Percentiles rank a stretch among this genome's conserved stretches.
These are phyloP conservation scores for Candida silvicultrix DNA, from an alignment of 805 yeast species.

Conservation along the genomic window DNA sequence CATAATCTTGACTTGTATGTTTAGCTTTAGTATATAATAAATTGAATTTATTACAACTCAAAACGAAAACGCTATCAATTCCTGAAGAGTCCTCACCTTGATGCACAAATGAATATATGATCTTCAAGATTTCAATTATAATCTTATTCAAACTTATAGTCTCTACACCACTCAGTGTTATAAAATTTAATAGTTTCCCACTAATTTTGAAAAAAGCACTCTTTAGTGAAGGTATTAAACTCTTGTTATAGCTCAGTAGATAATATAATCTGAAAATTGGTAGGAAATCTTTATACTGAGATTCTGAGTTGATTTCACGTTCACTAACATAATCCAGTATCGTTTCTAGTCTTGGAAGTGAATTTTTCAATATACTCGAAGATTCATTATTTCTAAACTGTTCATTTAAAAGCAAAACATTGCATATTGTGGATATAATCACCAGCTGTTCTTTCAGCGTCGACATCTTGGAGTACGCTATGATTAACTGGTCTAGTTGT, in stretches of 20 bases:
- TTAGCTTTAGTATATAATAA: slow-evolving; percentile 11
- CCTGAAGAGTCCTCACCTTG: slow-evolving; percentile 19
- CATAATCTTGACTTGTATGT: slow-evolving; percentile 12
- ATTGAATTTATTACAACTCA: slow-evolving; percentile 23
- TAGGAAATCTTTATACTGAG: slow-evolving; percentile 16
- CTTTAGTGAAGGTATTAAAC: slow-evolving; percentile 6
- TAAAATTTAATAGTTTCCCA: slow-evolving; percentile 20
- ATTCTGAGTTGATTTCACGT: slow-evolving; percentile 18
- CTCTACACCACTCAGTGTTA: slow-evolving; percentile 15
- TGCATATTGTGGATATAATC: slow-evolving; percentile 15
- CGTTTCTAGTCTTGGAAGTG: slow-evolving; percentile 9
- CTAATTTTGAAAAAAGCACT: slow-evolving; percentile 14
- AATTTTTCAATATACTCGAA: neutral
- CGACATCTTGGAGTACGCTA: slow-evolving; percentile 4
- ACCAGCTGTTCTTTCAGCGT: slow-evolving; percentile 13
- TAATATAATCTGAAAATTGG: slow-evolving; percentile 22
- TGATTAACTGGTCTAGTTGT: slow-evolving; percentile 6
- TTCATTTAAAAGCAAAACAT: slow-evolving; percentile 15
- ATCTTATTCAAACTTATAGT: slow-evolving; percentile 15
- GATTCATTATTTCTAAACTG: slow-evolving; percentile 7
- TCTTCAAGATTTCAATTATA: slow-evolving; percentile 22
- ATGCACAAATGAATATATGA: slow-evolving; percentile 19
- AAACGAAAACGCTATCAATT: slow-evolving; percentile 20
- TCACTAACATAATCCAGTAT: slow-evolving; percentile 20
- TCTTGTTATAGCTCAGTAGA: slow-evolving; percentile 14